Evolutionary conservation across 345 rosid genomes (phyloP).

Genomic region (Brassica rapa): DNA sequence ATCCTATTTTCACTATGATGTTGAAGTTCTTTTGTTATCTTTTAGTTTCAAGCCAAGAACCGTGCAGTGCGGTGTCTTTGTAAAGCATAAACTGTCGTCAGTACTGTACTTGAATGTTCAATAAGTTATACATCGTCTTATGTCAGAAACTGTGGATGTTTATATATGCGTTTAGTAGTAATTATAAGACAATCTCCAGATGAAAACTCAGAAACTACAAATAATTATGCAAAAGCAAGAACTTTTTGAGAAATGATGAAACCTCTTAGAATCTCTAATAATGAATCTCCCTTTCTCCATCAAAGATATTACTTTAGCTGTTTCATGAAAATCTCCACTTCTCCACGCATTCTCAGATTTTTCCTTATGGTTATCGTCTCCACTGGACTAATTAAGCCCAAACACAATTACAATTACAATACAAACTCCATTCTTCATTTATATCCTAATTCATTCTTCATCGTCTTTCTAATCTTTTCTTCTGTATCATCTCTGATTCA

Average conservation of each 20-base stretch:
- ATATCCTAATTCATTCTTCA: conserved; percentile 46
- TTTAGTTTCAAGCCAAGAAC: neutral
- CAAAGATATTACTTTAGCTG: conserved; percentile 52
- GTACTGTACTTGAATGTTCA: conserved; percentile 1
- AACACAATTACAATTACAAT: neutral
- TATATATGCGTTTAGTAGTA: neutral
- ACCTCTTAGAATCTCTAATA: conserved; percentile 71
- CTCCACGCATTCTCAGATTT: conserved; percentile 35
- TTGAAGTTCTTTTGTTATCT: neutral
- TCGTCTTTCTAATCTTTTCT: conserved; percentile 50
- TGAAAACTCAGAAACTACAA: conserved; percentile 43
- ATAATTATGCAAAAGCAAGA: conserved; percentile 62
- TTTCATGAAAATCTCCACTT: conserved; percentile 66
- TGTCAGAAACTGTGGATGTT: neutral
- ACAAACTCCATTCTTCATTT: conserved; percentile 47
- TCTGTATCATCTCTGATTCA: conserved; percentile 47
- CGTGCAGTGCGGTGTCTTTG: conserved; percentile 20
- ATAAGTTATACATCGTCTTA: conserved; percentile 11
- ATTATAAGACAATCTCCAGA: neutral
- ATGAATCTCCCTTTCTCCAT: conserved; percentile 55
- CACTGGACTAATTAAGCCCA: conserved; percentile 38
- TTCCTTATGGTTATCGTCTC: conserved; percentile 44
- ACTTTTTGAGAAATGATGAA: conserved; percentile 69
- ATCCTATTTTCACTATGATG: neutral
- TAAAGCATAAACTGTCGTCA: neutral